Evolutionary conservation across 306 rosid species (phyloP).

Genomic region (Oxytropis ochrocephala): DNA sequence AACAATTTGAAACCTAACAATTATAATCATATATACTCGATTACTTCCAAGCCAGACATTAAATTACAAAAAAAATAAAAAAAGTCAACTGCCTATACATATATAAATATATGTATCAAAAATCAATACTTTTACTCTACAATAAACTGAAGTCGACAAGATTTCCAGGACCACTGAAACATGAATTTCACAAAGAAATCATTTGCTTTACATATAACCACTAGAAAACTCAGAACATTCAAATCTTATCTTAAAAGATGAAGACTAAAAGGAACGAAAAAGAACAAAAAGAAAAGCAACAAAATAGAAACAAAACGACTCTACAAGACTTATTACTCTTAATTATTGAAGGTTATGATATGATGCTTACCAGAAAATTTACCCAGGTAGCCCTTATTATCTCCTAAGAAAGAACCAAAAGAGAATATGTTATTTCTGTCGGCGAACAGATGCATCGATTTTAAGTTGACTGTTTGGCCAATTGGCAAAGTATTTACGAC

Average conservation of each 20-base stretch:
- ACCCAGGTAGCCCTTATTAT: not conserved
- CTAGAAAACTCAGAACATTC: not conserved
- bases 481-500: not conserved
- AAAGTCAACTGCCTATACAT: not conserved
- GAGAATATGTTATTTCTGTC: not conserved
- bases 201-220: not conserved
- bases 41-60: not conserved
- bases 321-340: not conserved
- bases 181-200: not conserved
- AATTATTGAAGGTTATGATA: not conserved
- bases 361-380: conserved; percentile 1
- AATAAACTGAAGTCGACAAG: not conserved
- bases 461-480: conserved; percentile 13
- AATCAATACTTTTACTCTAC: conserved; percentile 6
- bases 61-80: not conserved
- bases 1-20: conserved; percentile 28
- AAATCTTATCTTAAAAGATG: conserved; percentile 1
- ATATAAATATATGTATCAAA: no score
- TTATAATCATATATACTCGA: not conserved
- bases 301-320: conserved; percentile 22
- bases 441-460: conserved; percentile 11
- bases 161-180: conserved; percentile 11
- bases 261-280: not conserved
- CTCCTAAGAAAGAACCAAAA: conserved; percentile 3
- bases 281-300: not conserved